Conservation (phyloP, 352 stramenopile genomes). For the Lagenidium giganteum region DNA sequence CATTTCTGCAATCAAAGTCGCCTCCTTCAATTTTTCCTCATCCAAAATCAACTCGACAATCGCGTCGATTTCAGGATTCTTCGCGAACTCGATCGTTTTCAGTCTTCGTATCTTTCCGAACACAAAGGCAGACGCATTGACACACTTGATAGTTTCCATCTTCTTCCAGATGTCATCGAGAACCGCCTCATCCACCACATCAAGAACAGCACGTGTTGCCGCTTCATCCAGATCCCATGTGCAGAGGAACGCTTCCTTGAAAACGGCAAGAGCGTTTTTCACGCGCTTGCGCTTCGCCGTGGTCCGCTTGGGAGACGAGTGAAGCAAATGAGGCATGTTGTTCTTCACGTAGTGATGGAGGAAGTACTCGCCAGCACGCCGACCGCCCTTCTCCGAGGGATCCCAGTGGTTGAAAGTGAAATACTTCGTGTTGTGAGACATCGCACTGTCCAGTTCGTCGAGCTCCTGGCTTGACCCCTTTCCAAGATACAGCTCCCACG, state of each 20-base stretch:
- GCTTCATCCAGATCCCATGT: slow-evolving; percentile 63
- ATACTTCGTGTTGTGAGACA: slow-evolving; percentile 56
- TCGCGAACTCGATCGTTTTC: slow-evolving; percentile 65
- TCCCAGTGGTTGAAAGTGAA: slow-evolving; percentile 62
- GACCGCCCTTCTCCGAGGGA: slow-evolving; percentile 42
- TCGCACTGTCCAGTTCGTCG: slow-evolving; percentile 41
- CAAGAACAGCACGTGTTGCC: slow-evolving; percentile 42
- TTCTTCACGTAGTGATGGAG: slow-evolving; percentile 67
- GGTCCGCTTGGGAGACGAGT: slow-evolving; percentile 32
- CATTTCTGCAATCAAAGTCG: slow-evolving; percentile 35
- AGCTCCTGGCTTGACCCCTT: slow-evolving; percentile 47
- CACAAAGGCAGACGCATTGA: slow-evolving; percentile 63
- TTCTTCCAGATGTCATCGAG: slow-evolving; percentile 78
- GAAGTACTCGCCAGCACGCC: slow-evolving; percentile 56
- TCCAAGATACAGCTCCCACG: slow-evolving; percentile 62
- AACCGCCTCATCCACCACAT: slow-evolving; percentile 49
- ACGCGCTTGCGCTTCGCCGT: slow-evolving; percentile 31
- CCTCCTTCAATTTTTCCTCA: slow-evolving; percentile 32
- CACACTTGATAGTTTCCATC: slow-evolving; percentile 65
- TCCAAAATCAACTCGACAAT: slow-evolving; percentile 40
- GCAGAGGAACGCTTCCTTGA: slow-evolving; percentile 60
- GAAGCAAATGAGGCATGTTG: slow-evolving; percentile 49
- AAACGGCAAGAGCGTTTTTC: slow-evolving; percentile 34
- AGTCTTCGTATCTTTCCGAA: slow-evolving; percentile 63
- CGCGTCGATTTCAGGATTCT: slow-evolving; percentile 48